Conservation (phyloP, 2,329 filamentous ascomycete genomes). For the Colletotrichum sp. region DNA sequence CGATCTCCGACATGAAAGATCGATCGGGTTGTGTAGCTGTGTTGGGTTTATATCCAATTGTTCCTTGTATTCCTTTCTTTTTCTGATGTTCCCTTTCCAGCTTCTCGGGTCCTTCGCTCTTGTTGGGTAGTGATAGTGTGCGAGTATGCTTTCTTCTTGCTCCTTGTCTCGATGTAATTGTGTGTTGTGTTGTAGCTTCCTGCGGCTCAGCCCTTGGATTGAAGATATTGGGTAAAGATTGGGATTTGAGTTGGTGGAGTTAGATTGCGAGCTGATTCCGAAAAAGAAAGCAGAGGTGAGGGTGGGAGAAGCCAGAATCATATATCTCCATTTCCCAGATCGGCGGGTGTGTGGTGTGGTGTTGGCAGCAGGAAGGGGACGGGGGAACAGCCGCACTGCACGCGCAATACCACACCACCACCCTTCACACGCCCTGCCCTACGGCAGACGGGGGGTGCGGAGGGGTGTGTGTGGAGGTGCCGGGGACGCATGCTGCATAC, state of each 20-base stretch:
- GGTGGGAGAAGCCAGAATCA: slow-evolving; percentile 6
- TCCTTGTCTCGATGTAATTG: background rate
- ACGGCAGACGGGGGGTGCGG: background rate
- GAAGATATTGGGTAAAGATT: background rate
- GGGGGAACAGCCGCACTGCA: background rate
- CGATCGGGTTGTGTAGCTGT: background rate
- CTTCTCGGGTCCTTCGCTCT: background rate
- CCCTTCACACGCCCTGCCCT: background rate
- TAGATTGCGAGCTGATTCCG: background rate
- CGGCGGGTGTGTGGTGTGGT: background rate
- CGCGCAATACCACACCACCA: background rate
- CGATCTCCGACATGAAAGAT: background rate
- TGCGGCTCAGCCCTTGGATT: background rate
- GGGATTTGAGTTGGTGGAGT: background rate
- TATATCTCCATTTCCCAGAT: slow-evolving; percentile 16
- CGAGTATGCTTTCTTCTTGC: background rate
- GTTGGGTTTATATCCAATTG: background rate
- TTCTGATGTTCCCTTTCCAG: background rate
- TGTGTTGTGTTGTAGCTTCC: background rate
- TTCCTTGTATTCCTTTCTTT: slow-evolving; percentile 12
- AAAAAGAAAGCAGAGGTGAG: background rate
- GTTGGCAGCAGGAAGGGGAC: background rate
- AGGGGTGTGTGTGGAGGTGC: background rate
- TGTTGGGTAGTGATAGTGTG: background rate
- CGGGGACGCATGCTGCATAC: background rate